Conservation (phyloP, 176 grass and related monocot species). For the Musa troglodytarum region DNA sequence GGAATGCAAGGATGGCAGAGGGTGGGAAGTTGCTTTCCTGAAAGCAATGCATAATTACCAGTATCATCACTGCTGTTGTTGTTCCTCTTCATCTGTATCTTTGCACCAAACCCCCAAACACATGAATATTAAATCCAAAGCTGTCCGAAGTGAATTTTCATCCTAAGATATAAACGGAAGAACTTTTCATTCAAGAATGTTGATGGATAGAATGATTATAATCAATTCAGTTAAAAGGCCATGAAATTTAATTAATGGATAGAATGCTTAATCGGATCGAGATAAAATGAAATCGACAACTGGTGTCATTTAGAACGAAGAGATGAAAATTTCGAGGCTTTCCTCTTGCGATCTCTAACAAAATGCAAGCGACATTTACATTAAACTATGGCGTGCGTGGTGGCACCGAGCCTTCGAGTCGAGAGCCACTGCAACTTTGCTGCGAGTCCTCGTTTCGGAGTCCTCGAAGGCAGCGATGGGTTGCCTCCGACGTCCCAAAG, state of each 20-base stretch:
- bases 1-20: slow-evolving; percentile 1
- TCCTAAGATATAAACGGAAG: no score
- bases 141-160: no score
- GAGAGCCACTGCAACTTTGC: slow-evolving; percentile 1
- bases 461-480: neutral
- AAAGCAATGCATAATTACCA: neutral
- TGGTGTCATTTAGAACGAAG: no score
- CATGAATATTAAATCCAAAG: no score
- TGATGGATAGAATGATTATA: no score
- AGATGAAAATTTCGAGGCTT: neutral
- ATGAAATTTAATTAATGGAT: no score
- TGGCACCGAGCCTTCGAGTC: neutral
- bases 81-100: neutral
- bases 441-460: neutral
- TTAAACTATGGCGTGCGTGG: neutral
- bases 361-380: neutral
- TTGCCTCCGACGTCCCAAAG: neutral
- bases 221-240: no score
- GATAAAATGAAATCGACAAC: no score
- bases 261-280: no score
- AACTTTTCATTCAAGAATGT: no score
- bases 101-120: no score
- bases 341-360: neutral
- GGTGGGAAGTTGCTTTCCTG: slow-evolving; percentile 1
- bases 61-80: neutral